Evolutionary conservation across 305 asterid species (phyloP).

Genomic region (Euphrasia arctica): DNA sequence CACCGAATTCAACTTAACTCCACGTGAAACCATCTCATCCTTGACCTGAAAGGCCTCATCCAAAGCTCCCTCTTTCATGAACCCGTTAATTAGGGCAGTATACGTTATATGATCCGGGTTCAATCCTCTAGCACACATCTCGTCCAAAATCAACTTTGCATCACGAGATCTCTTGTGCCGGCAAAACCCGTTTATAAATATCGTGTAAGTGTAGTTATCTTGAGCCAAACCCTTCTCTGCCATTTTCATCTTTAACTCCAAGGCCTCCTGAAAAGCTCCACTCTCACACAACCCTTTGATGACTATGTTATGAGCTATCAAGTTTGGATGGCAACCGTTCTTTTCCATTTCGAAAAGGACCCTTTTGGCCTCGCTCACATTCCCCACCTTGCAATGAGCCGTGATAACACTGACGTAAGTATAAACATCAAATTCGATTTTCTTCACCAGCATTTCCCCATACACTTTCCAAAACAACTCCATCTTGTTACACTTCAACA

Average conservation of each 20-base stretch:
- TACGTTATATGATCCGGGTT: constrained; percentile 57
- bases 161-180: constrained; percentile 60
- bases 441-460: constrained; percentile 50
- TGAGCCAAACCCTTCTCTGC: constrained; percentile 56
- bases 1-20: constrained; percentile 53
- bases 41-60: constrained; percentile 61
- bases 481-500: constrained; percentile 51
- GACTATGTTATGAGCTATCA: constrained; percentile 62
- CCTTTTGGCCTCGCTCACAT: constrained; percentile 50
- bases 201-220: constrained; percentile 62
- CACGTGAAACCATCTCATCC: constrained; percentile 59
- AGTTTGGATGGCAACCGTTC: constrained; percentile 53
- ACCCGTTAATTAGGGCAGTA: constrained; percentile 66
- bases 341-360: constrained; percentile 60
- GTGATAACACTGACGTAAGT: constrained; percentile 59
- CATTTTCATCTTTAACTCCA: constrained; percentile 57
- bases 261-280: constrained; percentile 60
- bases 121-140: constrained; percentile 56
- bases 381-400: constrained; percentile 75
- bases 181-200: constrained; percentile 64
- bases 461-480: constrained; percentile 72
- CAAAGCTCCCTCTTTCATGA: constrained; percentile 64
- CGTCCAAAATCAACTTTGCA: constrained; percentile 62
- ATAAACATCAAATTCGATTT: constrained; percentile 51
- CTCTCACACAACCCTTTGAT: constrained; percentile 60